Conservation (phyloP, 768 basidiomycete genomes). For the Kwoniella dendrophila region DNA sequence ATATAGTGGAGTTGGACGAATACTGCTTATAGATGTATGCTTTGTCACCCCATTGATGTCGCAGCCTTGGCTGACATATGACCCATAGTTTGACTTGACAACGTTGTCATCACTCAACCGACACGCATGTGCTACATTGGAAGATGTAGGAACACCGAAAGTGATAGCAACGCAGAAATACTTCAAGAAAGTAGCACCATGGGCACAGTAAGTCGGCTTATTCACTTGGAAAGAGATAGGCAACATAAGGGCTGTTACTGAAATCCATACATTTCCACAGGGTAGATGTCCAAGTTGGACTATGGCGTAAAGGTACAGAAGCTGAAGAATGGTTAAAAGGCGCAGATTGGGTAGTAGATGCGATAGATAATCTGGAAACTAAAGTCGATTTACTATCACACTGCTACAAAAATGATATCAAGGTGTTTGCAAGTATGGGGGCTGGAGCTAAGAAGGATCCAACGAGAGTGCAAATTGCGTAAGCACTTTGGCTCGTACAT, state of each 20-base stretch:
- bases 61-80: background rate
- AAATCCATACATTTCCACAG: constrained; percentile 20
- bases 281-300: constrained; percentile 77
- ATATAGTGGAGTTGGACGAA: constrained; percentile 52
- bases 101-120: constrained; percentile 92
- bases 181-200: constrained; percentile 71
- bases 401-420: constrained; percentile 77
- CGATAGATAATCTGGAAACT: constrained; percentile 95
- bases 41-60: background rate
- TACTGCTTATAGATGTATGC: constrained; percentile 54
- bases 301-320: constrained; percentile 77
- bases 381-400: constrained; percentile 92
- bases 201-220: constrained; percentile 62
- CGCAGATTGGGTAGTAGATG: constrained; percentile 96
- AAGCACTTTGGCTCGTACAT: background rate
- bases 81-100: constrained; percentile 86
- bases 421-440: constrained; percentile 96
- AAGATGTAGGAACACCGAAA: constrained; percentile 92
- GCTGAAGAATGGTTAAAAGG: constrained; percentile 74
- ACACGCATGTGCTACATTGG: constrained; percentile 83
- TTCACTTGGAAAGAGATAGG: background rate
- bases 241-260: background rate
- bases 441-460: constrained; percentile 93
- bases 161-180: constrained; percentile 73
- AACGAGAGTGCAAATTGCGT: constrained; percentile 83